phyloP scores from a whole-genome alignment of 306 rosid genomes.

The Prinsepia uniflora region DNA sequence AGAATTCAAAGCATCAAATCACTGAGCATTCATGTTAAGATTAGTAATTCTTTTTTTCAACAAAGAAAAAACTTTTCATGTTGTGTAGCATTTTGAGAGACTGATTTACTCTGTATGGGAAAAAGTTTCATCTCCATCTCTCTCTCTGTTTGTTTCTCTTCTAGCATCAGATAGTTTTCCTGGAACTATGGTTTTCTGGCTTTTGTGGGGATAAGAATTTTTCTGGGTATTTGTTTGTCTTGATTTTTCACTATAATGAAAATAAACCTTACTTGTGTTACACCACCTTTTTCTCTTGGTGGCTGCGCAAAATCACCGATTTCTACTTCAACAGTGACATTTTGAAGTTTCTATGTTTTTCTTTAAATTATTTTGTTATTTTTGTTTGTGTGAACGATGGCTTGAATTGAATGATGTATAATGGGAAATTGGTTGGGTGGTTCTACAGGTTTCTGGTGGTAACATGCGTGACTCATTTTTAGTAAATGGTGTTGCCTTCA shows the following conservation, averaged over 20 bases:
- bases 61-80: no score
- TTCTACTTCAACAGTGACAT: not conserved
- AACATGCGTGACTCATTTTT: conserved; percentile 93
- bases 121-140: no score
- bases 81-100: no score
- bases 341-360: not conserved
- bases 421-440: conserved; percentile 6
- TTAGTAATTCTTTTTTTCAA: no score
- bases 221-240: not conserved
- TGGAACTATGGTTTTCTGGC: not conserved
- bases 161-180: no score
- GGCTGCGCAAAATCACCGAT: no score
- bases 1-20: no score
- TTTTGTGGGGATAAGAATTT: not conserved
- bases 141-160: no score
- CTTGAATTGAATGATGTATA: conserved; percentile 12
- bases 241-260: not conserved
- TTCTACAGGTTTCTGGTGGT: conserved; percentile 94
- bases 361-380: not conserved
- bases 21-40: no score
- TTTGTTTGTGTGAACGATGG: not conserved
- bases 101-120: no score
- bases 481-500: conserved; percentile 95
- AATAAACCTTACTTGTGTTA: not conserved
- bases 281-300: not conserved